These are phyloP conservation scores for Rusavskia elegans DNA, from an alignment of 495 filamentous ascomycete genomes.

Conservation along the genomic window DNA sequence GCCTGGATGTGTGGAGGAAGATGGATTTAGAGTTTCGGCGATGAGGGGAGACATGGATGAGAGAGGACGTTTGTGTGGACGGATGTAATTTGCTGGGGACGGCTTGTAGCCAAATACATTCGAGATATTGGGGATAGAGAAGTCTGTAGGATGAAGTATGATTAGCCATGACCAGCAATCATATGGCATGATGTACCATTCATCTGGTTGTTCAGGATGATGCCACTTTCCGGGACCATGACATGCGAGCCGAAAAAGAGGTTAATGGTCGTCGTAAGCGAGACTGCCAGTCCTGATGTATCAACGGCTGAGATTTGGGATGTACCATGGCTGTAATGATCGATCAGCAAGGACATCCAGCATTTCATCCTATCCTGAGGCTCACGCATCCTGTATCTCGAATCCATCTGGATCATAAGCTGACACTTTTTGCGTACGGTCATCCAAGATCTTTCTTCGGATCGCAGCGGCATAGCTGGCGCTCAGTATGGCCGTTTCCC, in stretches of 20 bases:
- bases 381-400: slow-evolving; percentile 42
- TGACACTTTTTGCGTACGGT: slow-evolving; percentile 45
- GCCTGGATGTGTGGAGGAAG: slow-evolving; percentile 24
- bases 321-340: slow-evolving; percentile 41
- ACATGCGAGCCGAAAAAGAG: slow-evolving; percentile 62
- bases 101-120: slow-evolving; percentile 77
- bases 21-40: no score
- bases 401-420: slow-evolving; percentile 53
- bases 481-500: slow-evolving; percentile 39
- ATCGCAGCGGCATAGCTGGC: slow-evolving; percentile 35
- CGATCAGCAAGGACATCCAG: background rate
- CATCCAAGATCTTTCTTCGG: slow-evolving; percentile 52
- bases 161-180: no score
- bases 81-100: slow-evolving; percentile 64
- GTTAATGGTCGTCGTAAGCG: slow-evolving; percentile 70
- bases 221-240: slow-evolving; percentile 65
- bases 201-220: slow-evolving; percentile 92
- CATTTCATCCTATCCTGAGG: background rate
- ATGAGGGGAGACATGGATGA: slow-evolving; percentile 55
- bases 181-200: no score
- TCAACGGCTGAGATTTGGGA: slow-evolving; percentile 61
- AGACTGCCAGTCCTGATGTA: slow-evolving; percentile 48
- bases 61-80: slow-evolving; percentile 62
- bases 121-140: slow-evolving; percentile 44
- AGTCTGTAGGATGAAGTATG: background rate